Evolutionary conservation across 1,139 yeast genomes (phyloP).

Genomic region (Diutina ranongensis): DNA sequence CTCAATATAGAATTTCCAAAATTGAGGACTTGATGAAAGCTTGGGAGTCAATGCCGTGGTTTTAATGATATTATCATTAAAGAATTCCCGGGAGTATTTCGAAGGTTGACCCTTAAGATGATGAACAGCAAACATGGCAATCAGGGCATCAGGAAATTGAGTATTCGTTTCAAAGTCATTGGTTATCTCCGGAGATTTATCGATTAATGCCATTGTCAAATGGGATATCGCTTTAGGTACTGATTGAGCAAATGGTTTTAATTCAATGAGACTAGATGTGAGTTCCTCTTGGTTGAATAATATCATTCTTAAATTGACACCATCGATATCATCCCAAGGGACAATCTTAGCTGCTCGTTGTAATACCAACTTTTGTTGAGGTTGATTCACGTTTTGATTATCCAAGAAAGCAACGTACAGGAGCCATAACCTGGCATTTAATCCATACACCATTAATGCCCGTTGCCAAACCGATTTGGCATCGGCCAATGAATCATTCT

Average conservation of each 20-base stretch:
- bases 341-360: conserved; percentile 54
- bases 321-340: conserved; percentile 26
- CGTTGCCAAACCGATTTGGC: background rate
- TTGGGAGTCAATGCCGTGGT: background rate
- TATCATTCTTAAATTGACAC: background rate
- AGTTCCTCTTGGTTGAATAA: background rate
- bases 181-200: too few species aligned
- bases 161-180: too few species aligned
- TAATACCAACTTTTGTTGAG: conserved; percentile 20
- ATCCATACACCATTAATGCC: background rate
- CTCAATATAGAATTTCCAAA: conserved; percentile 1
- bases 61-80: background rate
- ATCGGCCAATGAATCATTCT: conserved; percentile 23
- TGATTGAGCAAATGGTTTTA: background rate
- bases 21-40: background rate
- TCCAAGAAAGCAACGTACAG: conserved; percentile 5
- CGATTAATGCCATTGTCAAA: background rate
- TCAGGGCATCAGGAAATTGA: background rate
- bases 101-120: background rate
- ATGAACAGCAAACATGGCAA: background rate
- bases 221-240: background rate
- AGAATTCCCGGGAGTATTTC: background rate
- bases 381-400: background rate
- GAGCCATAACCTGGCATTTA: background rate
- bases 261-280: background rate